These are phyloP conservation scores for Fusarium sp. DNA, from an alignment of 2,329 filamentous ascomycete species.

Conservation along the genomic window DNA sequence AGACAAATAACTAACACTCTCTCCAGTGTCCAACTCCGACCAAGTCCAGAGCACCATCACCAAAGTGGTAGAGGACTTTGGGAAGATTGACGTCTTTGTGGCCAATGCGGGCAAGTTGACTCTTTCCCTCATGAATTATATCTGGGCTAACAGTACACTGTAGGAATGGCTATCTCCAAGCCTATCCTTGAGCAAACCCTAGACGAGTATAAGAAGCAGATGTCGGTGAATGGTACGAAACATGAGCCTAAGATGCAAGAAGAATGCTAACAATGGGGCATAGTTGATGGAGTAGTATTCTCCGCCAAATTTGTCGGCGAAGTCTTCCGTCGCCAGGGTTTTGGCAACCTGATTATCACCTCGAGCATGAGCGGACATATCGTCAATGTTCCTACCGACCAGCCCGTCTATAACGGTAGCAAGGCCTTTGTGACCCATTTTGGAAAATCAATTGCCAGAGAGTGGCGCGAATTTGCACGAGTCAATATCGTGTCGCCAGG, in stretches of 20 bases:
- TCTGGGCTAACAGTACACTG: background rate
- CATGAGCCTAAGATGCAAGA: too few species aligned
- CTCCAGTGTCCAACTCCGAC: constrained; percentile 53
- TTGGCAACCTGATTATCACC: constrained; percentile 62
- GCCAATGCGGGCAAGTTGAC: constrained; percentile 44
- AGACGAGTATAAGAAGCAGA: constrained; percentile 61
- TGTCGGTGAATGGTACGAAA: constrained; percentile 63
- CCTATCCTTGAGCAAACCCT: constrained; percentile 65
- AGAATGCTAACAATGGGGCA: background rate
- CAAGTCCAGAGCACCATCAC: constrained; percentile 27
- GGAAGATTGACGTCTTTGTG: constrained; percentile 33
- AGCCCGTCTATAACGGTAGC: constrained; percentile 65
- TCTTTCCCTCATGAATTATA: background rate
- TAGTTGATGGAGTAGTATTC: constrained; percentile 61
- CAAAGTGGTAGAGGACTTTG: constrained; percentile 30
- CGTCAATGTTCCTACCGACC: constrained; percentile 62
- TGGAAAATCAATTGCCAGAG: constrained; percentile 63
- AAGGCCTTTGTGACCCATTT: constrained; percentile 67
- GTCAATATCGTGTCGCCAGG: constrained; percentile 61
- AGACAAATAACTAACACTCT: background rate
- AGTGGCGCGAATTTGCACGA: constrained; percentile 66
- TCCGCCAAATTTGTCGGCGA: constrained; percentile 56
- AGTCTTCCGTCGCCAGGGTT: constrained; percentile 55
- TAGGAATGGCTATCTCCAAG: constrained; percentile 56
- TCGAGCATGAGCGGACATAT: constrained; percentile 60